Conservation (phyloP, 805 yeast genomes). For the Candida maris region DNA sequence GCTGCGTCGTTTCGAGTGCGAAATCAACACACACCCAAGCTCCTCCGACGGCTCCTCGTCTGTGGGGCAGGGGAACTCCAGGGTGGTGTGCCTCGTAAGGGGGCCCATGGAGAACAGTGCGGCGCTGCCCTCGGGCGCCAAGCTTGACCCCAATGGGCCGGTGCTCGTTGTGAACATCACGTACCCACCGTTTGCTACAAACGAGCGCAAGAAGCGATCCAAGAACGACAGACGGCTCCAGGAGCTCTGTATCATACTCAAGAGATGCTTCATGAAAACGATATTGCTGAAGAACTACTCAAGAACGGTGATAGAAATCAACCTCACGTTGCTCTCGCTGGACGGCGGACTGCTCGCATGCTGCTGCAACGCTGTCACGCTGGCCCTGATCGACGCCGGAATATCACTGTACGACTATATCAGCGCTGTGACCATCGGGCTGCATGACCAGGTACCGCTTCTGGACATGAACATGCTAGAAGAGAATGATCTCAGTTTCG, state of each 20-base stretch:
- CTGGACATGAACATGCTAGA: slow-evolving; percentile 81
- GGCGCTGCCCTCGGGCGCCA: slow-evolving; percentile 55
- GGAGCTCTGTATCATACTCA: slow-evolving; percentile 63
- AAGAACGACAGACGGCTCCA: slow-evolving; percentile 67
- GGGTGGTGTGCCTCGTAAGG: slow-evolving; percentile 75
- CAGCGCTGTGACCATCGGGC: slow-evolving; percentile 74
- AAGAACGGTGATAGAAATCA: slow-evolving; percentile 73
- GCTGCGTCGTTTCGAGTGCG: slow-evolving; percentile 74
- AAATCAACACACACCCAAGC: slow-evolving; percentile 82
- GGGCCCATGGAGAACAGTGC: slow-evolving; percentile 73
- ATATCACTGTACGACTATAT: slow-evolving; percentile 91
- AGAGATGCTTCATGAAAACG: slow-evolving; percentile 70
- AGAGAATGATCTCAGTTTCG: slow-evolving; percentile 74
- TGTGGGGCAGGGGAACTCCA: slow-evolving; percentile 88
- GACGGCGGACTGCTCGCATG: slow-evolving; percentile 87
- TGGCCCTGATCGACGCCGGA: slow-evolving; percentile 93
- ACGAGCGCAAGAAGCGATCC: slow-evolving; percentile 64
- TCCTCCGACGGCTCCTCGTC: slow-evolving; percentile 90
- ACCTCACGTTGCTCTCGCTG: slow-evolving; percentile 74
- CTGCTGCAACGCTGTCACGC: slow-evolving; percentile 78
- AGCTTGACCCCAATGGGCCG: slow-evolving; percentile 49
- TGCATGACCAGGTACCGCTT: slow-evolving; percentile 70
- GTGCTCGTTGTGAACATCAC: slow-evolving; percentile 60
- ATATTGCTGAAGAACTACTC: slow-evolving; percentile 74
- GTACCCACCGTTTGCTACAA: slow-evolving; percentile 77